A percentile compares a stretch with the other conserved stretches of the same genome.
phyloP scores from a whole-genome alignment of 2,329 filamentous ascomycete genomes.

The Aspergillus sojae region DNA sequence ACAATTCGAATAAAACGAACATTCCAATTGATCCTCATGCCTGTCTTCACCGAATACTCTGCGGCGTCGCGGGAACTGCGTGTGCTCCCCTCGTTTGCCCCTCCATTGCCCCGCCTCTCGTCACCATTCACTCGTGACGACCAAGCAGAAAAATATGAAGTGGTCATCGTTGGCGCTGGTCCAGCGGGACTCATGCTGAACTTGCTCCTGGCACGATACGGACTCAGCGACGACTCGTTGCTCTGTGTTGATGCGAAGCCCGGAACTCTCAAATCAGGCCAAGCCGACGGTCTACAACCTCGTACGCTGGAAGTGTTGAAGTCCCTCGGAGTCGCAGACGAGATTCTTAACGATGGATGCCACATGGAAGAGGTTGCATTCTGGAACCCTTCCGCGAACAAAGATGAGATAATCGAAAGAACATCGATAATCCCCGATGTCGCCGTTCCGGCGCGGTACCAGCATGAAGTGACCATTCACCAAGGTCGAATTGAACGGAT shows the following conservation, averaged over 20 bases:
- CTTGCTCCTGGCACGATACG: constrained; percentile 48
- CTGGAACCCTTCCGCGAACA: constrained; percentile 64
- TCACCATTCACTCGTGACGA: constrained; percentile 30
- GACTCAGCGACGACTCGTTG: constrained; percentile 43
- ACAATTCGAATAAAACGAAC: neutral
- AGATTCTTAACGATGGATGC: constrained; percentile 43
- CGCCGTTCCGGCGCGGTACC: constrained; percentile 70
- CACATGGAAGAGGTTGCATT: constrained; percentile 63
- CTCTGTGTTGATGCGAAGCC: constrained; percentile 49
- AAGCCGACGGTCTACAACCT: constrained; percentile 48
- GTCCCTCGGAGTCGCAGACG: constrained; percentile 43
- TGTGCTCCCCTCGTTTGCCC: constrained; percentile 43
- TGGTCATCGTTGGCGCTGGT: constrained; percentile 47
- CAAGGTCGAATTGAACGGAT: constrained; percentile 73
- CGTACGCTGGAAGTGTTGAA: constrained; percentile 49
- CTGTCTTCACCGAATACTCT: constrained; percentile 43
- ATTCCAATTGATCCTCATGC: constrained; percentile 29
- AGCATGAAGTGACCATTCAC: constrained; percentile 71
- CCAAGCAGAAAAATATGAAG: constrained; percentile 42
- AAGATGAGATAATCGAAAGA: constrained; percentile 58
- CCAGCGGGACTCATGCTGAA: constrained; percentile 48
- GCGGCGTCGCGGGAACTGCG: constrained; percentile 42
- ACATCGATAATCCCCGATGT: constrained; percentile 56
- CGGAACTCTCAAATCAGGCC: constrained; percentile 42
- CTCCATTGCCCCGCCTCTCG: constrained; percentile 45